Base-by-base conservation (phyloP, 2,329 filamentous ascomycete species). In the Rutstroemia sp. region DNA sequence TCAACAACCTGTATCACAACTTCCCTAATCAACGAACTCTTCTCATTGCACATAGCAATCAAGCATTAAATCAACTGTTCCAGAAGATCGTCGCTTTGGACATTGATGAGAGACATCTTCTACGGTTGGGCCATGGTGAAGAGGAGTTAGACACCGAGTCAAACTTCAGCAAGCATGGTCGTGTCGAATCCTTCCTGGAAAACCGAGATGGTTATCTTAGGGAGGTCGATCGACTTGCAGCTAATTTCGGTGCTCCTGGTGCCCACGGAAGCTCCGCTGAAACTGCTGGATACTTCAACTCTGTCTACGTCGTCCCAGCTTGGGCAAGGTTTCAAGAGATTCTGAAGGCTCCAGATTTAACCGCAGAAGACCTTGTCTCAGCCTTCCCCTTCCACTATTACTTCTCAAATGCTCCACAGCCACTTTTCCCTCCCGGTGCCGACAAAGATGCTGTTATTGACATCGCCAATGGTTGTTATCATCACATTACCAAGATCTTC, bases 1-100 rank as follows among this genome's bases (percentile, higher is more conserved):
- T 99, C 73, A 96, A 89, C 75, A 96, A 97, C 71, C 88, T 99
- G 64, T 99, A 99, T 69, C 92, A 97, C 76, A 96, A 97, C 73
- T 99, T 96, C 69, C 92, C 94, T 7, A 79, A 86, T 61, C 91
- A 99, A 71, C 87, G 90, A 64, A 99, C 94, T 0, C 76, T 99
- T 17, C 82, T 99, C 42, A 84, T 99, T 61, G 94, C 94, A 4
- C 94, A 99, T 71, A 97, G 92, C 72, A 99, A 99, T 68, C 95
- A 99, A 71, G 95, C 94, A 2, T 77, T 99, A 9, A 99, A 99
- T 67, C 94, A 99, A 70, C 78, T 99, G 1, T 99, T 99, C 74
- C 89, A 95, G 65, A 99, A 99, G 75, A 99, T 99, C 60, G 87
- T 92, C n/a, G 88, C 88, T 5, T 78, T 99, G 27, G 91, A 97